These are phyloP conservation scores for Aspergillus aculeatus DNA, from an alignment of 2,329 filamentous ascomycete genomes.

Conservation along the genomic window DNA sequence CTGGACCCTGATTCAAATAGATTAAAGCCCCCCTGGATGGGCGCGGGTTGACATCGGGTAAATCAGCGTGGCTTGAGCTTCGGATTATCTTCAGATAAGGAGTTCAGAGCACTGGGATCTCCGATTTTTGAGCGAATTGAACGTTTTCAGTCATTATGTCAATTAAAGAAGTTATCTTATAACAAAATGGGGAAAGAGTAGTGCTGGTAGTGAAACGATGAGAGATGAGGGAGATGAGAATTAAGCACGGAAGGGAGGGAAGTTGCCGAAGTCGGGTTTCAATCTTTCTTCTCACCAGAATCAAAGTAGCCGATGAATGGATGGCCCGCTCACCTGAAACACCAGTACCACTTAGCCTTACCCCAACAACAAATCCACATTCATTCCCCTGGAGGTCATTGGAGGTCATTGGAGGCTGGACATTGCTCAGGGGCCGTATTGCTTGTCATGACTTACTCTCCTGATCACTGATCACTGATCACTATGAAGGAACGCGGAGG, in stretches of 20 bases:
- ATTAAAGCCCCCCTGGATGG: not conserved
- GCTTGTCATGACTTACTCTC: not conserved
- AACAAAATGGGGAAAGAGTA: no score
- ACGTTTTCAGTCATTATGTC: no score
- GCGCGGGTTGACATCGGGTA: not conserved
- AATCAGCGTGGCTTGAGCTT: not conserved
- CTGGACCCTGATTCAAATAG: not conserved
- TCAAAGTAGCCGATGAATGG: not conserved
- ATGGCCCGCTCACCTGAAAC: not conserved
- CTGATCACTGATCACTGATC: no score
- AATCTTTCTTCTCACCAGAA: not conserved
- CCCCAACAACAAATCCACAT: not conserved
- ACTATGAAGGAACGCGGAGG: no score
- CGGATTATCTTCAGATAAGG: not conserved
- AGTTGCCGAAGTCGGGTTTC: not conserved
- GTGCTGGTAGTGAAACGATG: not conserved
- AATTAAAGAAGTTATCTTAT: no score
- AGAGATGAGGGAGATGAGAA: no score
- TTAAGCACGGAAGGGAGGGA: not conserved
- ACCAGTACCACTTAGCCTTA: not conserved
- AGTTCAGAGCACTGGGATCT: no score
- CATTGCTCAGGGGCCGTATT: not conserved
- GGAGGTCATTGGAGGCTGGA: not conserved
- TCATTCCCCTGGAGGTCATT: no score
- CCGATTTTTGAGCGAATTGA: no score